Evolutionary conservation across 108 stramenopile species (phyloP).

Genomic region (Cyclotella sp.): DNA sequence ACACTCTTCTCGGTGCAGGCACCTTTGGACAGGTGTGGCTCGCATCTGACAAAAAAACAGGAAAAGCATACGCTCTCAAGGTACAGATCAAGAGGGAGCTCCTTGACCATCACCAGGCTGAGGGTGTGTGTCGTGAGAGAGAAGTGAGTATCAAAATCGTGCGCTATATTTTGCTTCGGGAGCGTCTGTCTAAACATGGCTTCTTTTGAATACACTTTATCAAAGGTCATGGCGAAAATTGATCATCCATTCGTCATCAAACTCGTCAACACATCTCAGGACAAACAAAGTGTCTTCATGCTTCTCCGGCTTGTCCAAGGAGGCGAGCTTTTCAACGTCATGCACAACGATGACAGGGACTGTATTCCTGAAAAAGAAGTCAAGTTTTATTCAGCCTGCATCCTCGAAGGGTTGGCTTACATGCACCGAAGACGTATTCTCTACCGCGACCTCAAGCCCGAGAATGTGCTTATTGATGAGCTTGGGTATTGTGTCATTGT

Average conservation of each 20-base stretch:
- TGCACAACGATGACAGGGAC: conserved; percentile 62
- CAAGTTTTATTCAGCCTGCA: conserved; percentile 71
- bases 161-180: neutral
- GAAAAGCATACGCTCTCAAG: conserved; percentile 89
- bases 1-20: conserved; percentile 95
- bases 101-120: conserved; percentile 91
- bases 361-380: conserved; percentile 59
- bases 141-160: neutral
- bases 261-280: conserved; percentile 84
- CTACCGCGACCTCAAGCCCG: conserved; percentile 90
- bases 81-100: conserved; percentile 93
- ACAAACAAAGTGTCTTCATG: conserved; percentile 67
- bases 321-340: conserved; percentile 83
- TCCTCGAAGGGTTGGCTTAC: conserved; percentile 75
- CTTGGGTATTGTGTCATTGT: conserved; percentile 92
- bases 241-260: conserved; percentile 91
- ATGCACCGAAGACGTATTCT: conserved; percentile 81
- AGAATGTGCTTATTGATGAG: conserved; percentile 90
- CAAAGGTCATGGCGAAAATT: conserved; percentile 72
- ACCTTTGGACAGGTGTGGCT: conserved; percentile 99
- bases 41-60: conserved; percentile 88
- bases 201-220: conserved; percentile 14
- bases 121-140: conserved; percentile 66
- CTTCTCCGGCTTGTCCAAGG: conserved; percentile 78
- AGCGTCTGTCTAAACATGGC: neutral